Conservation (phyloP, 2,329 filamentous ascomycete genomes). For the Cadophora sp. region DNA sequence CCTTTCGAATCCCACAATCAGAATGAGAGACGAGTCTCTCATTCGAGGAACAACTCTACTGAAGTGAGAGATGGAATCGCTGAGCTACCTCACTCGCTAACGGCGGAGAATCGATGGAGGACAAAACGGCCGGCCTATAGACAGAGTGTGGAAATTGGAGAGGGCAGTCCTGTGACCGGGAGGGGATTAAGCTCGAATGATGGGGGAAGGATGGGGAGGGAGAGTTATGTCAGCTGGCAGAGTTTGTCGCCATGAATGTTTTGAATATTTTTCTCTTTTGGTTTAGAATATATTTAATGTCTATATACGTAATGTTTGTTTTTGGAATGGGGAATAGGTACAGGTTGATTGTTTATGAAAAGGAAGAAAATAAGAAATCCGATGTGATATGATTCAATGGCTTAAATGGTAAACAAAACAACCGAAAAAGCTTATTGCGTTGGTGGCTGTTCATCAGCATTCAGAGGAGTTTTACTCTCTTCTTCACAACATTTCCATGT, state of each 20-base stretch:
- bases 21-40: not conserved
- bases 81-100: not conserved
- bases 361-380: too few relatives aligned
- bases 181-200: not conserved
- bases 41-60: not conserved
- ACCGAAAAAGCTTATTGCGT: too few relatives aligned
- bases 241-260: constrained; percentile 3
- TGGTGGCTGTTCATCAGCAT: too few relatives aligned
- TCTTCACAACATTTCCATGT: too few relatives aligned
- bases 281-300: not conserved
- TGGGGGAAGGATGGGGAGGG: constrained; percentile 2
- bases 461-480: too few relatives aligned
- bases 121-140: not conserved
- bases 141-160: not conserved
- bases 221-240: constrained; percentile 11
- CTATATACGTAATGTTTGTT: not conserved
- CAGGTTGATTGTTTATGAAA: too few relatives aligned
- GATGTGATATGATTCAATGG: too few relatives aligned
- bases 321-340: too few relatives aligned
- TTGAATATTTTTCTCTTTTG: not conserved
- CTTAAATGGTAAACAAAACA: too few relatives aligned
- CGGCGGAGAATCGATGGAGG: constrained; percentile 1
- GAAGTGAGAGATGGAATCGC: not conserved
- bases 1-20: not conserved
- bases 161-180: not conserved